Evolutionary conservation across 2,329 filamentous ascomycete genomes (phyloP), one percentile per base, ranked within the genome.

Genomic region (Trichoderma koningii): DNA sequence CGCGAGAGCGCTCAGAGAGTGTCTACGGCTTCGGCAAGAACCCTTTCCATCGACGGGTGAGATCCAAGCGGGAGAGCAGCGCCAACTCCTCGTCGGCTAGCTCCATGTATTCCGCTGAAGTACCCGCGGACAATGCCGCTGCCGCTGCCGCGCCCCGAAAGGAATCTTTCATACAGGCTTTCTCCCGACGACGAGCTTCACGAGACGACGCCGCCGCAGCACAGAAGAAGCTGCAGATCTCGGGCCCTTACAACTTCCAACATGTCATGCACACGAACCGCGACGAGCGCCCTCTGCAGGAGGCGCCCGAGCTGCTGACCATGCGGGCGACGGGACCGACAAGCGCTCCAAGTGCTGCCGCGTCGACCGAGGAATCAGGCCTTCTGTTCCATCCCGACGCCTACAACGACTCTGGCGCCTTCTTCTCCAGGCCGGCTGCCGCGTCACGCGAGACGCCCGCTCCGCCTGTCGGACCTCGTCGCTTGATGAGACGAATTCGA

Each of bases 211-310:
- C 70, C 55, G 60, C 41, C 14, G 56, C 59, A n/a, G 57, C 69
- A 59, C 69, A 73, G 61, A 82, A 75, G 70, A 82, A 79, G 67
- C 71, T 82, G 56, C 81, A 82, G 62, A 89, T 89, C 62, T 89
- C 87, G 0, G 82, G 79, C 1, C 87, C 87, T 3, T 89, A 87
- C 75, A 88, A 89, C 76, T 89, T 89, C 67, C 86, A 88, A 71
- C 87, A 89, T 73, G 79, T 89, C 41, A 82, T 83, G 4, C 86
- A 88, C 71, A 85, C 83, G 14, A 77, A 80, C 14, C 82, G 81
- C 53, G 81, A 86, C 34, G 77, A 82, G 56, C 66, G 82, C 3
- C 74, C 80, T 4, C 77, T 30, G 28, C 42, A 50, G 15, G 30
- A 65, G 12, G 65, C 48, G 4, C 48, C 62, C 7, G 53, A 65